These are phyloP conservation scores for Penicillium taxi DNA, from an alignment of 495 filamentous ascomycete species.

Conservation along the genomic window DNA sequence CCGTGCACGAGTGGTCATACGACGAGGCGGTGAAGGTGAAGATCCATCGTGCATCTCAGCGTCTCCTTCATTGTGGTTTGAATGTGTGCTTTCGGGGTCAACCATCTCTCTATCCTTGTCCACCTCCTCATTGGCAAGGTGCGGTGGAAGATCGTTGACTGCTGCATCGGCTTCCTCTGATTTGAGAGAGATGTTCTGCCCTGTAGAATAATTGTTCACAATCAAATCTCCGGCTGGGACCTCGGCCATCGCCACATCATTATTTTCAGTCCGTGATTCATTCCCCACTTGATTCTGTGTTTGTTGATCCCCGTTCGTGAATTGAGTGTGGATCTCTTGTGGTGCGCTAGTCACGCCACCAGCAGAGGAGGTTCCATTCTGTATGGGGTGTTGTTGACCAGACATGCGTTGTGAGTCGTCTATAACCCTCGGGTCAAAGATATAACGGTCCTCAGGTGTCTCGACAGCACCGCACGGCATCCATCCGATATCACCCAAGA, in stretches of 20 bases:
- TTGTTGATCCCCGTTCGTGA: conserved; percentile 5
- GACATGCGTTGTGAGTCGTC: conserved; percentile 13
- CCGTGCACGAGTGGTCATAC: conserved; percentile 63
- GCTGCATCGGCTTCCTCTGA: conserved; percentile 34
- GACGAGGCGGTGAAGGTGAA: conserved; percentile 43
- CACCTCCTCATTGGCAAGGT: conserved; percentile 14
- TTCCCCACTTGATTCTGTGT: conserved; percentile 7
- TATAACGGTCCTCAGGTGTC: conserved; percentile 28
- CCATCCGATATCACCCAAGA: conserved; percentile 75
- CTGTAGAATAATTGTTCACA: conserved; percentile 1
- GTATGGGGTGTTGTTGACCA: conserved; percentile 14
- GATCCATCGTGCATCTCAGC: conserved; percentile 34
- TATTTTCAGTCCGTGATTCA: conserved; percentile 5
- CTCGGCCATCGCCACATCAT: conserved; percentile 44
- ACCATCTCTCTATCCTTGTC: conserved; percentile 1
- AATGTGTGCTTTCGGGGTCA: conserved; percentile 6
- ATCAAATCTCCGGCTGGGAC: conserved; percentile 4
- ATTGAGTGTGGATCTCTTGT: conserved; percentile 3
- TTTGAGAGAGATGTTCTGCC: conserved; percentile 25
- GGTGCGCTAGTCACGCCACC: conserved; percentile 7
- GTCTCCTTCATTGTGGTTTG: conserved; percentile 24
- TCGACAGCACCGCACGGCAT: conserved; percentile 56
- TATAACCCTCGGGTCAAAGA: conserved; percentile 30
- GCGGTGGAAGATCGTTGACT: conserved; percentile 32
- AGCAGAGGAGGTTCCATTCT: conserved; percentile 3